Evolutionary conservation across 805 yeast species (phyloP).

Genomic region (Myxozyma kluyveri): DNA sequence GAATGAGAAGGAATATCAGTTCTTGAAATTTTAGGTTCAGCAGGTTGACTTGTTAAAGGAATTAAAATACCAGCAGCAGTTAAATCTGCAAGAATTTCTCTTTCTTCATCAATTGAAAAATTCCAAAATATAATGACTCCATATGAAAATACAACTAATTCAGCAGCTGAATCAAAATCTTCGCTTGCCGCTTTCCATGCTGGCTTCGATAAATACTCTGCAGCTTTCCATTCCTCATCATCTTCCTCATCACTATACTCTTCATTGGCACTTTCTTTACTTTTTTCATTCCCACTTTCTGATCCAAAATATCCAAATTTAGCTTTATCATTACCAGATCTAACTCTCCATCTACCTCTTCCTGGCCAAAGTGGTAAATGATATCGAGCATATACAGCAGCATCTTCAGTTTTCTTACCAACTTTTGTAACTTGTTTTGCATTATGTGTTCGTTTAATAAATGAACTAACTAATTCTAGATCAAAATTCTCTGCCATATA

Average conservation of each 20-base stretch:
- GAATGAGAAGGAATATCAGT: conserved; percentile 7
- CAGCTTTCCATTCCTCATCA: not conserved
- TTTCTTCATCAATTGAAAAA: conserved; percentile 86
- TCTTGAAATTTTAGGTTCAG: not conserved
- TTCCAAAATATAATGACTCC: conserved; percentile 99
- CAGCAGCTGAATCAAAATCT: conserved; percentile 49
- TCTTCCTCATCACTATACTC: not conserved
- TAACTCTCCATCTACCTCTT: conserved; percentile 57
- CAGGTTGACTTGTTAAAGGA: not conserved
- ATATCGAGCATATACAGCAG: conserved; percentile 88
- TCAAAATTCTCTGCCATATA: conserved; percentile 81
- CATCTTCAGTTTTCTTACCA: conserved; percentile 49
- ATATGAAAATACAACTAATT: conserved; percentile 81
- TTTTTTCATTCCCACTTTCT: not conserved
- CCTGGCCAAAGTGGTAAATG: conserved; percentile 75
- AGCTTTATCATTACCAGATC: conserved; percentile 42
- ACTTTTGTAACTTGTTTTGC: conserved; percentile 76
- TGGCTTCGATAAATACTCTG: not conserved
- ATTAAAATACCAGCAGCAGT: conserved; percentile 51
- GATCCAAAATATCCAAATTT: not conserved
- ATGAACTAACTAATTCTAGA: conserved; percentile 59
- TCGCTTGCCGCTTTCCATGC: not conserved
- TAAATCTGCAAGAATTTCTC: conserved; percentile 87
- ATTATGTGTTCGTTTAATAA: conserved; percentile 66
- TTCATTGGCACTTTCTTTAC: not conserved